Base-by-base conservation (phyloP, 768 basidiomycete genomes). In the Mycena chlorophos region DNA sequence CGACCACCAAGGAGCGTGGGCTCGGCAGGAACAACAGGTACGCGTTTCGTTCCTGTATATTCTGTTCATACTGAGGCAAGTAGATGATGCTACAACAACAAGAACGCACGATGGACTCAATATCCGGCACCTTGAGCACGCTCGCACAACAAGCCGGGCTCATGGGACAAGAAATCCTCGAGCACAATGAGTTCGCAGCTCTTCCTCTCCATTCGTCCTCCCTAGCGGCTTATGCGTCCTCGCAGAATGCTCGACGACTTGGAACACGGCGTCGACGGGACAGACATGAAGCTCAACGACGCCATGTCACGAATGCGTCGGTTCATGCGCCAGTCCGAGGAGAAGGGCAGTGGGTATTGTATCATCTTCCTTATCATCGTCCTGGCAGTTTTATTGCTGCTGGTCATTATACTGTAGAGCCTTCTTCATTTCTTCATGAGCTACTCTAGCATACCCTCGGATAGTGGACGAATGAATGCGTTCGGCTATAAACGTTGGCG, bases 111-210 rank as follows among this genome's bases (percentile, higher is more conserved):
- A 88, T 99, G 64, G 86, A 88, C 52, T 83, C 88, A 0, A 95
- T 99, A 66, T 82, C 88, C 0, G 93, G 94, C 0, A 94, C 95
- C 2, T 71, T 99, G 51, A 84, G 68, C 54, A 94, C 89, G 0
- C 75, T 99, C 5, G 87, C 88, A 0, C 87, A 91, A 60, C 97
- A 98, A 72, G 97, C 97, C 0, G 89, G 88, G 12, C 75, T 98
- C 28, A 99, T 99, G 85, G 96, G 96, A 0, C 85, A 84, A 54
- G 97, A 99, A 68, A 91, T 98, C 48, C 76, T 69, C 8, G 93
- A 95, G 67, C 97, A 99, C 65, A 91, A 88, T 62, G 91, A 92
- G 96, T 96, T 58, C 59, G 69, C 70, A 49, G 34, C 25, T 22
- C 16, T 34, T 53, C 14, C 14, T 12, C 25, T 20, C 29, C 54